Evolutionary conservation across 805 yeast genomes (phyloP).

Genomic region (Pachysolen tannophilus): DNA sequence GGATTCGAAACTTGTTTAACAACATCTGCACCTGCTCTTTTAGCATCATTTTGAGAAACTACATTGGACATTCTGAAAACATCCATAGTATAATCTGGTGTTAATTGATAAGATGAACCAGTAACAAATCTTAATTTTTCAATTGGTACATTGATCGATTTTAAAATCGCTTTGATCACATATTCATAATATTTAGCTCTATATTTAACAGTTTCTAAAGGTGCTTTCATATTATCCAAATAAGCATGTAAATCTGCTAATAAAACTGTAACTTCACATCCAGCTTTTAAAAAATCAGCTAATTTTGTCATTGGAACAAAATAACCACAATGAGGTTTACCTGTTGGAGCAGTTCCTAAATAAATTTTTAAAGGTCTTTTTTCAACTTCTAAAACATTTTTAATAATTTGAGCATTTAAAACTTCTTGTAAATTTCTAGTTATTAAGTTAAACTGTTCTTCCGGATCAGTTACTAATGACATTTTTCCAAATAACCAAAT

Average conservation of each 20-base stretch:
- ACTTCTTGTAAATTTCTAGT: conserved; percentile 88
- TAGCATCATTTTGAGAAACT: conserved; percentile 92
- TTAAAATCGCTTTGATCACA: conserved; percentile 77
- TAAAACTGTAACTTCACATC: conserved; percentile 86
- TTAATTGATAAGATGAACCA: conserved; percentile 86
- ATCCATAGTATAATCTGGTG: conserved; percentile 78
- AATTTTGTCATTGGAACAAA: conserved; percentile 96
- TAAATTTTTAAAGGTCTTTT: conserved; percentile 79
- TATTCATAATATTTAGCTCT: conserved; percentile 87
- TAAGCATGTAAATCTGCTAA: conserved; percentile 96
- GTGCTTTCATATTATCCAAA: conserved; percentile 97
- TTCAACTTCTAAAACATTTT: conserved; percentile 71
- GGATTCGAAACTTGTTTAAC: conserved; percentile 97
- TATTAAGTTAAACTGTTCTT: conserved; percentile 64
- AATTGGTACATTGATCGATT: conserved; percentile 83
- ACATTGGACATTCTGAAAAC: conserved; percentile 75
- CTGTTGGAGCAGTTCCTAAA: conserved; percentile 99
- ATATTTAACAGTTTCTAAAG: conserved; percentile 80
- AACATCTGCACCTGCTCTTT: conserved; percentile 99
- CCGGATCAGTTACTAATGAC: conserved; percentile 33
- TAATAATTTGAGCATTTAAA: conserved; percentile 79
- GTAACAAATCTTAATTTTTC: conserved; percentile 76
- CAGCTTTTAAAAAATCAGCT: conserved; percentile 92
- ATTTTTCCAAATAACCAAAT: background rate
- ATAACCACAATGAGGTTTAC: conserved; percentile 97